These are phyloP conservation scores for Stropharia rugosoannulata DNA, from an alignment of 768 basidiomycete genomes.

Conservation along the genomic window DNA sequence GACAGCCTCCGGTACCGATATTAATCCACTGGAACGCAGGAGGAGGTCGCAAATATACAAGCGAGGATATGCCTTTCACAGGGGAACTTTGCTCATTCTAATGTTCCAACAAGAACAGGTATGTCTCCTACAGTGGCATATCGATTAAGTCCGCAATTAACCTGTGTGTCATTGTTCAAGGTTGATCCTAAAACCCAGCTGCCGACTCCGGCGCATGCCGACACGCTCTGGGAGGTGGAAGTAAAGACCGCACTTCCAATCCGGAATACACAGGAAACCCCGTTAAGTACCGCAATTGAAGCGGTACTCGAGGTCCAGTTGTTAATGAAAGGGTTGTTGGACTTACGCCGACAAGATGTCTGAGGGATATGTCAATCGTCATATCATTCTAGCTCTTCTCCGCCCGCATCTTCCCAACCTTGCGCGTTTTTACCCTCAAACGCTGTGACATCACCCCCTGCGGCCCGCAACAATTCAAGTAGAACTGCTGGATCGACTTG, in stretches of 20 bases:
- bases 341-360: slow-evolving; percentile 72
- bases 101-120: slow-evolving; percentile 89
- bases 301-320: slow-evolving; percentile 79
- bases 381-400: slow-evolving; percentile 19
- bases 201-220: slow-evolving; percentile 74
- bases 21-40: slow-evolving; percentile 24
- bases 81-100: slow-evolving; percentile 69
- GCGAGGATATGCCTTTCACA: slow-evolving; percentile 73
- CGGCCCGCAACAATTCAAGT: slow-evolving; percentile 40
- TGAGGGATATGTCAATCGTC: slow-evolving; percentile 23
- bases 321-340: slow-evolving; percentile 82
- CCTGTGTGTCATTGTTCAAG: slow-evolving; percentile 33
- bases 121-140: slow-evolving; percentile 11
- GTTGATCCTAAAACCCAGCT: slow-evolving; percentile 74
- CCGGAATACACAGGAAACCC: slow-evolving; percentile 74
- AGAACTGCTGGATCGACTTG: slow-evolving; percentile 40
- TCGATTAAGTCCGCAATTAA: neutral
- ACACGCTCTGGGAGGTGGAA: slow-evolving; percentile 86
- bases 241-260: slow-evolving; percentile 81
- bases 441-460: slow-evolving; percentile 26
- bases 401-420: slow-evolving; percentile 51
- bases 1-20: slow-evolving; percentile 1
- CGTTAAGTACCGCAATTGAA: slow-evolving; percentile 67
- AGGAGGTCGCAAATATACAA: slow-evolving; percentile 79
- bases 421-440: slow-evolving; percentile 42